Conservation (phyloP, 768 basidiomycete species). For the Pholiota conissans region DNA sequence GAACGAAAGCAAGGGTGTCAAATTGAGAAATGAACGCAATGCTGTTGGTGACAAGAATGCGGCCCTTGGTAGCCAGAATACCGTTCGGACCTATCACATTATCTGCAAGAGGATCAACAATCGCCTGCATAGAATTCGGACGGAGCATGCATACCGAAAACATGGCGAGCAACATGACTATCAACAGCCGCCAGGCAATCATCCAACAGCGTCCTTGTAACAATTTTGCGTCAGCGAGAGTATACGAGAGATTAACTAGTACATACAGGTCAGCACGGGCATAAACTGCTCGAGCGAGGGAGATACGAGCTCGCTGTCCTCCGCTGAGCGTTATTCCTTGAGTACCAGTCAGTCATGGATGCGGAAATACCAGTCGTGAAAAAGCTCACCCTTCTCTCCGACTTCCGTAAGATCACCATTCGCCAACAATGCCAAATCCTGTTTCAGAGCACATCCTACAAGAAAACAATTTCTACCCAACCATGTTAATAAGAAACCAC, state of each 20-base stretch:
- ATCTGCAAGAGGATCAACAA: conserved; percentile 40
- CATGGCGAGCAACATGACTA: conserved; percentile 84
- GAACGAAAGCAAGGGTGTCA: conserved; percentile 72
- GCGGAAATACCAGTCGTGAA: conserved; percentile 14
- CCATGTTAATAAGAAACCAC: background rate
- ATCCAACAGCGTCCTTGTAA: conserved; percentile 70
- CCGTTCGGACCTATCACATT: conserved; percentile 87
- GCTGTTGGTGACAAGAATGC: conserved; percentile 85
- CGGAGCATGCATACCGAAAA: conserved; percentile 57
- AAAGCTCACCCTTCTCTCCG: conserved; percentile 70
- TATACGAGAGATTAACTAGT: background rate
- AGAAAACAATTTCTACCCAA: background rate
- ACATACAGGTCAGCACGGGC: conserved; percentile 84
- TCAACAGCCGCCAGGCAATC: conserved; percentile 88
- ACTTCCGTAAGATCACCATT: conserved; percentile 86
- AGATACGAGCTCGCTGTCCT: conserved; percentile 81
- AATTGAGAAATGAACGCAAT: conserved; percentile 82
- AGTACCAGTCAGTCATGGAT: background rate
- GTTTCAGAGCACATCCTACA: conserved; percentile 79
- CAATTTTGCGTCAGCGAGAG: background rate
- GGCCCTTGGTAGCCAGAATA: conserved; percentile 77
- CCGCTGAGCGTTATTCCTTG: conserved; percentile 59
- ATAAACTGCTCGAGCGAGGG: conserved; percentile 88
- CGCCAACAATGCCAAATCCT: conserved; percentile 77
- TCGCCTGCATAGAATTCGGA: background rate